Percentiles rank a stretch among this genome's conserved stretches.
These are phyloP conservation scores for Lactifluus volemus DNA, from an alignment of 768 basidiomycete genomes.

Conservation along the genomic window DNA sequence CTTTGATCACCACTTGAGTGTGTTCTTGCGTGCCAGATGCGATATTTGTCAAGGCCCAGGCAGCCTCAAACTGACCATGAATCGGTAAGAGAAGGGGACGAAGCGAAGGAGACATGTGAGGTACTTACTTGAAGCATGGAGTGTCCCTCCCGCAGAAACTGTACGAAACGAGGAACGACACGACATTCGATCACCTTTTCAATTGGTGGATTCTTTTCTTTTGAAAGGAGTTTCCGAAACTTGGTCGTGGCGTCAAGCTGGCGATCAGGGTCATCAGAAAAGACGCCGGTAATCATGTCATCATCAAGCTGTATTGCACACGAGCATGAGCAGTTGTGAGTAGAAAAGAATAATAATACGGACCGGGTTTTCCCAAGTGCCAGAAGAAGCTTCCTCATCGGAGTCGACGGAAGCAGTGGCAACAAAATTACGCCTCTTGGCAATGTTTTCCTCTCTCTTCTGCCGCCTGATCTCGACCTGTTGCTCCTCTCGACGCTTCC, in stretches of 20 bases:
- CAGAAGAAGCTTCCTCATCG: slow-evolving; percentile 78
- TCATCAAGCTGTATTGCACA: slow-evolving; percentile 53
- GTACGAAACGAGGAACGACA: slow-evolving; percentile 94
- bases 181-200: slow-evolving; percentile 97
- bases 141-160: slow-evolving; percentile 75
- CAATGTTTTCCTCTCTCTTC: slow-evolving; percentile 97
- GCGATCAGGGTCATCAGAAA: slow-evolving; percentile 82
- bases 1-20: slow-evolving; percentile 94
- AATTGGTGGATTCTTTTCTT: slow-evolving; percentile 99
- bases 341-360: slow-evolving; percentile 24
- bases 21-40: slow-evolving; percentile 98
- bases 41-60: slow-evolving; percentile 97
- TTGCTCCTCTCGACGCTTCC: slow-evolving; percentile 94
- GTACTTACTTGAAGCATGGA: slow-evolving; percentile 75
- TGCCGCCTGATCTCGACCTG: slow-evolving; percentile 98
- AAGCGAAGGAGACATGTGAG: neutral
- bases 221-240: slow-evolving; percentile 96
- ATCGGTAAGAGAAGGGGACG: neutral
- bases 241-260: slow-evolving; percentile 97
- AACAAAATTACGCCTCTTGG: slow-evolving; percentile 92
- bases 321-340: slow-evolving; percentile 10
- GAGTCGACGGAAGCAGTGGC: slow-evolving; percentile 70
- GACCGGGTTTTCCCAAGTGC: slow-evolving; percentile 72
- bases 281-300: slow-evolving; percentile 90
- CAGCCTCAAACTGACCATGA: slow-evolving; percentile 76